These are phyloP conservation scores for Picea sitchensis DNA, from an alignment of 75 land plant species.

Conservation along the genomic window DNA sequence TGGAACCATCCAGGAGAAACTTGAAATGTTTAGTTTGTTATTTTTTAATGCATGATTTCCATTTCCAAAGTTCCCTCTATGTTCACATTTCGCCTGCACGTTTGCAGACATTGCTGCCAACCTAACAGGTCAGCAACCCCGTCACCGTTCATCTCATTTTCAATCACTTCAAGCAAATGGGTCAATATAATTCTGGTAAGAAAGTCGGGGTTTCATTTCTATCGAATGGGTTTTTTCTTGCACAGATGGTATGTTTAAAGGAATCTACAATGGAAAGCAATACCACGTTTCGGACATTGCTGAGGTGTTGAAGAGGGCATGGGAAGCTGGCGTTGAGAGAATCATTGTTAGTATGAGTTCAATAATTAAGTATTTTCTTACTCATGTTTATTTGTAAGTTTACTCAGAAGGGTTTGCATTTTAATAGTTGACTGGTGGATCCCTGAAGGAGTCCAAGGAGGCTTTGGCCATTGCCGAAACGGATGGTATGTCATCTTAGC, in stretches of 20 bases:
- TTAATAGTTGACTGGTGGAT: conserved; percentile 80
- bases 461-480: conserved; percentile 92
- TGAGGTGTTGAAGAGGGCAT: conserved; percentile 76
- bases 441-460: conserved; percentile 86
- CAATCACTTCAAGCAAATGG: neutral
- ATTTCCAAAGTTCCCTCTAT: neutral
- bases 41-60: neutral
- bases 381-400: neutral
- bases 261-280: conserved; percentile 86
- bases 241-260: conserved; percentile 94
- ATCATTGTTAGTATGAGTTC: conserved; percentile 58
- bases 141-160: neutral
- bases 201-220: neutral
- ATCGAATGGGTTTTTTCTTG: neutral
- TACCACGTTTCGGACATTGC: conserved; percentile 71
- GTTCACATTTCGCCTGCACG: neutral
- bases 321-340: conserved; percentile 88
- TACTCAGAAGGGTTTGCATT: neutral
- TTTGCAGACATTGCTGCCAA: conserved; percentile 54
- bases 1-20: too few relatives aligned
- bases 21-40: too few relatives aligned
- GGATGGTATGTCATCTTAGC: conserved; percentile 50
- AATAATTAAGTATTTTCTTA: neutral
- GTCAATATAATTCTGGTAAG: neutral
- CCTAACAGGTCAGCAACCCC: conserved; percentile 40